Percentiles rank a stretch among this genome's conserved stretches.
Conservation (phyloP, 1,284 basidiomycete species). For the Athelia sp. region DNA sequence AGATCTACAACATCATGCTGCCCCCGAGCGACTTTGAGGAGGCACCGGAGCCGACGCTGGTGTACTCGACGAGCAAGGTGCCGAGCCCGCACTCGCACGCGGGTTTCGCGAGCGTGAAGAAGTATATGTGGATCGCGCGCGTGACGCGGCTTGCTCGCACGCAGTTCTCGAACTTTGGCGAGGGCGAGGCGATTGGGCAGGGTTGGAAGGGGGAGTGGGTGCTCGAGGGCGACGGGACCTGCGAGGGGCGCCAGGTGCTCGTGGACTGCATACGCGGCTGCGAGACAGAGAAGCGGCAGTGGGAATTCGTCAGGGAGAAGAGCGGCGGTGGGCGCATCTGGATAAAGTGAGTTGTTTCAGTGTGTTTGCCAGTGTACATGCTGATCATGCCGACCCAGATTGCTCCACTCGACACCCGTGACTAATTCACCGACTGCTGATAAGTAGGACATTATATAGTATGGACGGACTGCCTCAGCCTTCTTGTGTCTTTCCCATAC, state of each 20-base stretch:
- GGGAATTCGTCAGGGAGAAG: conserved; percentile 61
- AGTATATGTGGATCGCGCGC: conserved; percentile 58
- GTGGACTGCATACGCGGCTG: conserved; percentile 46
- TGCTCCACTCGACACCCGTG: too few relatives aligned
- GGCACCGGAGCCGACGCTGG: conserved; percentile 39
- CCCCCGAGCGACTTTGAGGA: conserved; percentile 31
- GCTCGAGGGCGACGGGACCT: conserved; percentile 68
- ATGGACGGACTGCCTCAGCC: background rate
- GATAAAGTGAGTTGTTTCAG: conserved; percentile 49
- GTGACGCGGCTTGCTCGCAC: conserved; percentile 30
- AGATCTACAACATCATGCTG: conserved; percentile 40
- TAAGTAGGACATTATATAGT: background rate
- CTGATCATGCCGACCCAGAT: too few relatives aligned
- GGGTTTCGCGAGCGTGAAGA: conserved; percentile 51
- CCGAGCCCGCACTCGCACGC: conserved; percentile 52
- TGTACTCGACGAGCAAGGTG: conserved; percentile 37
- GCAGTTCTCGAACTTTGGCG: conserved; percentile 2
- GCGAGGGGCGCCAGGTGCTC: conserved; percentile 54
- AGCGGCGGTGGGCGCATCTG: conserved; percentile 54
- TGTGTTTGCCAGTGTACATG: too few relatives aligned
- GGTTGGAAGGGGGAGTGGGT: conserved; percentile 76
- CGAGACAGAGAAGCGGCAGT: conserved; percentile 32
- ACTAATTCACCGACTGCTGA: background rate
- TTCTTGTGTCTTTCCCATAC: background rate
- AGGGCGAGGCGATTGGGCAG: conserved; percentile 41